phyloP scores from a whole-genome alignment of 75 land plant species.

The Chamaecyparis obtusa region DNA sequence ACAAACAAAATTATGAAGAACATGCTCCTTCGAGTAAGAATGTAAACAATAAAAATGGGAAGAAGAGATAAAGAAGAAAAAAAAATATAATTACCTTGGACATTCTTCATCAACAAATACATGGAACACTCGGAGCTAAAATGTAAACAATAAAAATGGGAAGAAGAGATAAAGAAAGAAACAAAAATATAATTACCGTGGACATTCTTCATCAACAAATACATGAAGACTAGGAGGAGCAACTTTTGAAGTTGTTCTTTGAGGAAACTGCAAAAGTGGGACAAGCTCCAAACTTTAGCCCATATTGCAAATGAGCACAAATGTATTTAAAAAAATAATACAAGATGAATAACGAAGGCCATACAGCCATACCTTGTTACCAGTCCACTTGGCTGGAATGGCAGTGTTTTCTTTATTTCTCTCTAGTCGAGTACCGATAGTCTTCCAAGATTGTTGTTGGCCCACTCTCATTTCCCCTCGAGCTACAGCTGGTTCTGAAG shows the following conservation, averaged over 20 bases:
- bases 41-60: neutral
- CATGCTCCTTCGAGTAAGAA: neutral
- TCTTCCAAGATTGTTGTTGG: conserved; percentile 28
- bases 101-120: conserved; percentile 69
- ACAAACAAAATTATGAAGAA: neutral
- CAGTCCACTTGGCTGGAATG: conserved; percentile 58
- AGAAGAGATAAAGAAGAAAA: neutral
- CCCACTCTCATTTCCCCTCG: conserved; percentile 13
- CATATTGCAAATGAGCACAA: neutral
- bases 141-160: neutral
- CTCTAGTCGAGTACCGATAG: conserved; percentile 40
- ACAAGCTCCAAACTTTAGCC: neutral
- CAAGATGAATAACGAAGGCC: neutral
- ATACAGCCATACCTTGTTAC: conserved; percentile 50
- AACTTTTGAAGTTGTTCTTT: conserved; percentile 20
- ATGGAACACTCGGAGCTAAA: conserved; percentile 29
- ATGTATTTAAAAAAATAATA: neutral
- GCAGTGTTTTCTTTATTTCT: conserved; percentile 71
- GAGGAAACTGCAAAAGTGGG: conserved; percentile 52
- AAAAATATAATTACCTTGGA: conserved; percentile 28
- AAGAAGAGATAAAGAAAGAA: neutral
- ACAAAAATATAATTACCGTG: conserved; percentile 25
- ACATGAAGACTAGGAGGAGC: conserved; percentile 40
- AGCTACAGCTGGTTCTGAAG: neutral
- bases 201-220: conserved; percentile 65